Percentiles rank a stretch among this genome's conserved stretches.
Evolutionary conservation across 225 moss, liverwort and hornwort species (phyloP).

Genomic region (Pseudoscleropodium purum): DNA sequence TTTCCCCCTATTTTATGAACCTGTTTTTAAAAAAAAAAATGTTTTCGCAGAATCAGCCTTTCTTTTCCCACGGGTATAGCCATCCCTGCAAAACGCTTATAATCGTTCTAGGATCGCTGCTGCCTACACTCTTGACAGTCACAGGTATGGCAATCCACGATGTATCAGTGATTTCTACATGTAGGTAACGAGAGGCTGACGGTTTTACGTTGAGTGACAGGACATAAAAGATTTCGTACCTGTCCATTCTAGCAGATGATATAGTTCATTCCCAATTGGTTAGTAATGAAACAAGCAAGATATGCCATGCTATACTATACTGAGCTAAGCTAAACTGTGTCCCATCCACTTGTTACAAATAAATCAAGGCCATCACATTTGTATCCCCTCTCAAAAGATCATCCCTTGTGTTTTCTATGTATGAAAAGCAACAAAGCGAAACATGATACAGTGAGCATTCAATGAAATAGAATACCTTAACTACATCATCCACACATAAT

Average conservation of each 20-base stretch:
- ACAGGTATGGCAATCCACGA: background rate
- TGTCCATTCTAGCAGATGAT: background rate
- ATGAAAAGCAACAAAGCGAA: background rate
- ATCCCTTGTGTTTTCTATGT: background rate
- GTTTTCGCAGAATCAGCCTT: too few relatives aligned
- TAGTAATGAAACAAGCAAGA: background rate
- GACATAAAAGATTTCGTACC: background rate
- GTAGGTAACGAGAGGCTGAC: background rate
- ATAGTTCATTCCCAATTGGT: background rate
- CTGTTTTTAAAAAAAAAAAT: too few relatives aligned
- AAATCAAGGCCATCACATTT: background rate
- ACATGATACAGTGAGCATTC: background rate
- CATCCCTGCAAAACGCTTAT: too few relatives aligned
- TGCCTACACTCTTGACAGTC: background rate
- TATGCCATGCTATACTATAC: background rate
- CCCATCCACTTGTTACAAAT: background rate
- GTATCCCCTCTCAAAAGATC: background rate
- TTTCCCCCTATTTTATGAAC: too few relatives aligned
- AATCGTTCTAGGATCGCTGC: too few relatives aligned
- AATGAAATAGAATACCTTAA: background rate
- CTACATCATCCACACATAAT: background rate
- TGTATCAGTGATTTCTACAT: background rate
- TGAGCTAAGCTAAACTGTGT: too few relatives aligned
- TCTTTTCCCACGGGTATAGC: too few relatives aligned
- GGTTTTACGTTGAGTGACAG: background rate